Evolutionary conservation across 2,329 filamentous ascomycete species (phyloP), one percentile per base, ranked within the genome.

Genomic region (Xylaria hypoxylon): DNA sequence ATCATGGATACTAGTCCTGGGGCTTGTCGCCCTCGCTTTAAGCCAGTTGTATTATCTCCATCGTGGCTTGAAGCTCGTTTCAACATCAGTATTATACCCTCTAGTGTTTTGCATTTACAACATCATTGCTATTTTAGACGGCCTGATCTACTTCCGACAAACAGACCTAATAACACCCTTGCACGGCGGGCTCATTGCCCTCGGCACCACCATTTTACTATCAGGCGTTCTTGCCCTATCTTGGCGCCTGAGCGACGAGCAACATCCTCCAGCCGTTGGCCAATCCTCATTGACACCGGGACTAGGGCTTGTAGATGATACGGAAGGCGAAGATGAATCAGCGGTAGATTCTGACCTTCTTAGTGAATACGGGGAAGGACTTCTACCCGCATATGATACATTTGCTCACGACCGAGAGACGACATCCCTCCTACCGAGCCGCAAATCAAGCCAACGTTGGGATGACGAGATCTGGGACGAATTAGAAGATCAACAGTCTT

Each of bases 41-140:
- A 92, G 90, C 50, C 96, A 99, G 79, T 87, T 99, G 5, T 99
- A 97, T 81, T 98, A 96, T 79, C 88, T 99, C 67, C 96, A 99
- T 77, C 89, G 93, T 48, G 96, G 96, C 59, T 86, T 99, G 69
- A 97, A 97, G 80, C 86, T 99, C 59, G 94, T 96, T 79, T 97
- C 94, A 61, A 98, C 96, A 24, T 97, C 93, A 74, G 91, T 98
- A 68, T 85, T 99, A 72, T 99, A 99, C 79, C 96, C 96, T 5
- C 90, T 98, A 73, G 94, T 98, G 44, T 99, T 99, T 80, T 99
- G 96, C 85, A 89, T 98, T 70, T 99, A 98, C 85, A 99, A 99
- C 84, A 97, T 99, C 75, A 94, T 98, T 76, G 96, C 96, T 71
- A 99, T 99, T 72, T 84, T 98, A 72, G 96, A 99, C 80, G 96